Evolutionary conservation across 306 rosid species (phyloP), one percentile per base, ranked within the genome.

Genomic region (Pterocarpus santalinus): DNA sequence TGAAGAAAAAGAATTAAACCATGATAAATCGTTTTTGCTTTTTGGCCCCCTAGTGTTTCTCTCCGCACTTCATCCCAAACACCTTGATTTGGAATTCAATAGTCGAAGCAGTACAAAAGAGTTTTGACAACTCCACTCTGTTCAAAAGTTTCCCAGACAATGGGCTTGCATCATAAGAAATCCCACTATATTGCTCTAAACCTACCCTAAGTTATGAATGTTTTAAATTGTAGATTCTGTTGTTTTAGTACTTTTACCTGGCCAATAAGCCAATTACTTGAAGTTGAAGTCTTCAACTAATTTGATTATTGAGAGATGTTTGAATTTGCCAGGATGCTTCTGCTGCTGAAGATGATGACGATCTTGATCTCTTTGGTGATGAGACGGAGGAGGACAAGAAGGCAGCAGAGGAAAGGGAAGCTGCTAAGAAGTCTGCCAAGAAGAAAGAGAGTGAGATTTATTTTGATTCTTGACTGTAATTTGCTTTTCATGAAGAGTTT

Each of bases 361-460:
- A 94, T 82, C 85, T 94, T 22, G 98, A 90, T 73, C 98, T 94
- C 86, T 94, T 94, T 34, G 98, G 95, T 38, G 97, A 94, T 62
- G 98, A 94, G 86, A 94, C 98, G 1, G 98, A 94, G 83, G 97
- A 94, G 47, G 98, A 94, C 28, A 92, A 92, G 94, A 89, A 89
- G 81, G 97, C 94, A 53, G 94, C 95, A 8, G 98, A 87, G 79
- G 94, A 87, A 80, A 88, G 94, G 85, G 95, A 88, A 85, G 91
- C 98, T 49, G 83, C 94, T 44, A 94, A 92, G 39, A 94, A 94
- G 86, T 22, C 97, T 0, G 12, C 95, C 51, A 92, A 92, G 93
- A 94, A 94, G 90, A 94, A 94, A 90, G 98, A 94, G 76, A 94
- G 98, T 93, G 87, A 75, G 91, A 69, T 52, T 47, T 77, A 52